Conservation (phyloP, 2,329 filamentous ascomycete species). For the Diplocarpon rosae region DNA sequence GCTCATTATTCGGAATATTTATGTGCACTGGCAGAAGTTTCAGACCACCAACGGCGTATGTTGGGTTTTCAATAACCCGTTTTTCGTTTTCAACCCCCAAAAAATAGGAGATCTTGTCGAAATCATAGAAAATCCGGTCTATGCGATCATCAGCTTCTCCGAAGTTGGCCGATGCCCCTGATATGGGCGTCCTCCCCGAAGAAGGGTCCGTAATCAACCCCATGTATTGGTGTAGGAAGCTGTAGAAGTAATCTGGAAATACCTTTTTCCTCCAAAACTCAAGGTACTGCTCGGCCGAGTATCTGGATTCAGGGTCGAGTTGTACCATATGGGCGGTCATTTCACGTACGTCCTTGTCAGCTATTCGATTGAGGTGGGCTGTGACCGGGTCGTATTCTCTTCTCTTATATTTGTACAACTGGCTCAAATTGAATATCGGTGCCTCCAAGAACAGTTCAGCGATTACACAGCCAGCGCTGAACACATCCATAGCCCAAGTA, state of each 20-base stretch:
- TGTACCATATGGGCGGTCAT: conserved; percentile 96
- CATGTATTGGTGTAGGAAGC: conserved; percentile 96
- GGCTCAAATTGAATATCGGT: conserved; percentile 94
- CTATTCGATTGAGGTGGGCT: conserved; percentile 72
- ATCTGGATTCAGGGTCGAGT: conserved; percentile 80
- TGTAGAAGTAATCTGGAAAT: conserved; percentile 96
- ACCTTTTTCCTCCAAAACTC: conserved; percentile 86
- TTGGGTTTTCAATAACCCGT: conserved; percentile 23
- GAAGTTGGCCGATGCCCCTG: conserved; percentile 57
- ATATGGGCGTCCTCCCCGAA: conserved; percentile 62
- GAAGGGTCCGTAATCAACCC: conserved; percentile 85
- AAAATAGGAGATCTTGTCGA: conserved; percentile 96
- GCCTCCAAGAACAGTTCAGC: conserved; percentile 91
- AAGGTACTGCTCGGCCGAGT: conserved; percentile 87
- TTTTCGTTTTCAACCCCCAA: conserved; percentile 57
- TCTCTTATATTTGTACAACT: conserved; percentile 87
- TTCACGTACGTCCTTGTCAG: conserved; percentile 75
- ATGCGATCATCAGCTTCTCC: conserved; percentile 90
- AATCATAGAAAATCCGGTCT: conserved; percentile 84
- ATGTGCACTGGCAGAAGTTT: conserved; percentile 70
- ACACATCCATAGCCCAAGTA: conserved; percentile 97
- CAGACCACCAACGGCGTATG: conserved; percentile 40
- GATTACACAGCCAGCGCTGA: conserved; percentile 93
- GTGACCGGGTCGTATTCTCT: conserved; percentile 85
- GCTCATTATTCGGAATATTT: conserved; percentile 77